These are phyloP conservation scores for Larix sibirica DNA, from an alignment of 83 land plant genomes.

Conservation along the genomic window DNA sequence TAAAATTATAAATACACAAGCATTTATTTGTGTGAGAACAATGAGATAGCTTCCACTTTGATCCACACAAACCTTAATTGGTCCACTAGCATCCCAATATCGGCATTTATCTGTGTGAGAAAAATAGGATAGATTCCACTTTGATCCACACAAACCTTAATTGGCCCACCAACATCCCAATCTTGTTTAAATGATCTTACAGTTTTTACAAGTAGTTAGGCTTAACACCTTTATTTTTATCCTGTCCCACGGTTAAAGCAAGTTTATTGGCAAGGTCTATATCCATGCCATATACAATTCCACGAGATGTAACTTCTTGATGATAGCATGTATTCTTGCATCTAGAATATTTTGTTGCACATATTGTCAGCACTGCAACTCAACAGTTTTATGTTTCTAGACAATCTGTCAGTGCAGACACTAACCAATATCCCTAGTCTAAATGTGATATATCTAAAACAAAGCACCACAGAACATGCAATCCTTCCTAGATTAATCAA, in stretches of 20 bases:
- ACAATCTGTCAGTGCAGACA: no score
- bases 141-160: slow-evolving; percentile 73
- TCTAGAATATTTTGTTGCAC: slow-evolving; percentile 20
- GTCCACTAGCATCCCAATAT: slow-evolving; percentile 45
- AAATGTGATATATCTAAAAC: no score
- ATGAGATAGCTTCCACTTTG: no score
- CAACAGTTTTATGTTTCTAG: no score
- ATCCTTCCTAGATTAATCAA: no score
- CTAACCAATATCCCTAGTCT: no score
- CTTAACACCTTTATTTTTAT: slow-evolving; percentile 62
- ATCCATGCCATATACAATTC: slow-evolving; percentile 76
- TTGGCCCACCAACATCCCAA: slow-evolving; percentile 67
- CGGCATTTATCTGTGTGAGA: no score
- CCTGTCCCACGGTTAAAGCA: slow-evolving; percentile 80
- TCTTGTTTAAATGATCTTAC: slow-evolving; percentile 56
- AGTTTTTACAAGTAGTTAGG: slow-evolving; percentile 55
- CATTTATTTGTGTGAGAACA: slow-evolving; percentile 69
- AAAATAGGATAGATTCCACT: slow-evolving; percentile 66
- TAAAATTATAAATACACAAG: slow-evolving; percentile 61
- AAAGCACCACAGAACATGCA: no score
- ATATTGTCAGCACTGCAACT: no score
- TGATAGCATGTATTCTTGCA: slow-evolving; percentile 54
- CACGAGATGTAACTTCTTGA: slow-evolving; percentile 59
- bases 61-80: no score
- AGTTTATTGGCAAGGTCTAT: slow-evolving; percentile 45